phyloP scores from a whole-genome alignment of 73 alveolate genomes.

The Paramecium caudatum region DNA sequence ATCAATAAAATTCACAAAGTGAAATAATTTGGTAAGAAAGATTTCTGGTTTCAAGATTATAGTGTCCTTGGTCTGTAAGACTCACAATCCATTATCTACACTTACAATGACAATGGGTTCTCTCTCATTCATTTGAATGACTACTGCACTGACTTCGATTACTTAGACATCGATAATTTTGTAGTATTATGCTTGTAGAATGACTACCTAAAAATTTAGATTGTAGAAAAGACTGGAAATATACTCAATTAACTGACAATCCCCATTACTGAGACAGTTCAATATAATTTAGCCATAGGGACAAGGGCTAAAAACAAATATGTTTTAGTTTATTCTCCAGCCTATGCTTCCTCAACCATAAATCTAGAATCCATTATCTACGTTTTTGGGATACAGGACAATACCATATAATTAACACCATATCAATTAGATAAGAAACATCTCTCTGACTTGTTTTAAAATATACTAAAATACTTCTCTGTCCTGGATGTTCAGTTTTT shows the following conservation, averaged over 20 bases:
- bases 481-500: not conserved
- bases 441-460: not conserved
- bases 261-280: not conserved
- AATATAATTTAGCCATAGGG: not conserved
- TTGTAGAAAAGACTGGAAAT: not conserved
- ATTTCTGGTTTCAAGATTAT: slow-evolving; percentile 11
- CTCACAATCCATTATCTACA: no score
- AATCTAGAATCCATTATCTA: not conserved
- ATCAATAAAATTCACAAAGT: not conserved
- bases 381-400: not conserved
- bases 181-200: not conserved
- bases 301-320: not conserved
- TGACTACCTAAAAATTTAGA: not conserved
- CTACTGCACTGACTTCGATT: slow-evolving; percentile 26
- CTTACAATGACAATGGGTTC: no score
- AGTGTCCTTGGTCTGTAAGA: not conserved
- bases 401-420: not conserved
- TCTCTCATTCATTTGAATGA: no score
- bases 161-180: slow-evolving; percentile 12
- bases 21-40: not conserved
- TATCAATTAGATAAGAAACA: not conserved
- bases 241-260: not conserved
- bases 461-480: slow-evolving; percentile 17
- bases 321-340: not conserved
- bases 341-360: not conserved